Conservation (phyloP, 1,139 yeast species). For the Diutina sp. region DNA sequence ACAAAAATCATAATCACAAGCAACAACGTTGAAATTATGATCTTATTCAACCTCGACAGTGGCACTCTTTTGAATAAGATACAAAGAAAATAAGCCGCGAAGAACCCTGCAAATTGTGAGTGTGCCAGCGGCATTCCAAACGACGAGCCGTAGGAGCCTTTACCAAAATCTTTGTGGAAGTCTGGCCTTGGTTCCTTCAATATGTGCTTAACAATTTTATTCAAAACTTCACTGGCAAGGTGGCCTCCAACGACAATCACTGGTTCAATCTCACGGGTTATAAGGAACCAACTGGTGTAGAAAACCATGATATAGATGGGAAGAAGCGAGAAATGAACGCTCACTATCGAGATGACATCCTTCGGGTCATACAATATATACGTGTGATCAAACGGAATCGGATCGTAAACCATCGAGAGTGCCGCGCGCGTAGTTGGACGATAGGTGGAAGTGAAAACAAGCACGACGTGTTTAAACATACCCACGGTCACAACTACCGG, state of each 20-base stretch:
- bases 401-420: slow-evolving; percentile 6
- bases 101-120: slow-evolving; percentile 89
- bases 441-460: neutral
- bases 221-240: slow-evolving; percentile 59
- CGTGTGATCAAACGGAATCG: slow-evolving; percentile 55
- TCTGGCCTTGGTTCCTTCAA: slow-evolving; percentile 71
- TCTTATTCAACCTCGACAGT: slow-evolving; percentile 9
- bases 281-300: slow-evolving; percentile 72
- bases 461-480: too few relatives aligned
- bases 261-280: slow-evolving; percentile 78
- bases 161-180: slow-evolving; percentile 36
- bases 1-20: slow-evolving; percentile 20
- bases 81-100: slow-evolving; percentile 51
- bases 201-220: slow-evolving; percentile 51
- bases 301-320: slow-evolving; percentile 75
- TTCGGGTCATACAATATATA: slow-evolving; percentile 67
- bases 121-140: slow-evolving; percentile 98
- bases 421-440: neutral
- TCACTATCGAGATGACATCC: slow-evolving; percentile 44
- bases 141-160: slow-evolving; percentile 35
- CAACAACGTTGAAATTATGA: slow-evolving; percentile 13
- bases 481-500: too few relatives aligned
- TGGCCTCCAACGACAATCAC: slow-evolving; percentile 81
- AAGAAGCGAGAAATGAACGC: slow-evolving; percentile 67
- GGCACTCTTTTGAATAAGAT: slow-evolving; percentile 17